A percentile compares a stretch with the other conserved stretches of the same genome.
Evolutionary conservation across 352 stramenopile species (phyloP).

Genomic region (Phytophthora hybrid): DNA sequence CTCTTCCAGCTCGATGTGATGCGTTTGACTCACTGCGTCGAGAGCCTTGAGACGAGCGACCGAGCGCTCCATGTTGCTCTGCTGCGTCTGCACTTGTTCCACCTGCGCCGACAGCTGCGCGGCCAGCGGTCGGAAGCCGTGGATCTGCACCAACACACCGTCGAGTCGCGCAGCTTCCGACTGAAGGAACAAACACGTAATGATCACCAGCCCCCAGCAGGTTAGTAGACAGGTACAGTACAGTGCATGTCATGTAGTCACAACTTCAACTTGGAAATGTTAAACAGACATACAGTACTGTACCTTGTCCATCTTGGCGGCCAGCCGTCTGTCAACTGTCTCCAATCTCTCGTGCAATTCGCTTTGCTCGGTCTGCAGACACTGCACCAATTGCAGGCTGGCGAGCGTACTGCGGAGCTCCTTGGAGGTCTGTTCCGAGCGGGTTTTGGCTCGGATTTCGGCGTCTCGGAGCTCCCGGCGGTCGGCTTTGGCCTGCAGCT

Average conservation of each 20-base stretch:
- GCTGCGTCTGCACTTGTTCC: conserved; percentile 15
- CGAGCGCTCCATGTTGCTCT: conserved; percentile 17
- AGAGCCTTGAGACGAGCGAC: conserved; percentile 20
- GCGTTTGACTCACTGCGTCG: conserved; percentile 3
- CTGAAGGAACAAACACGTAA: conserved; percentile 24
- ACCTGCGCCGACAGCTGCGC: conserved; percentile 42
- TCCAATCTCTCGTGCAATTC: conserved; percentile 54
- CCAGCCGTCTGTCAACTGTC: conserved; percentile 50
- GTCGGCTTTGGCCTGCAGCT: conserved; percentile 36
- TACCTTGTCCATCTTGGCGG: conserved; percentile 75
- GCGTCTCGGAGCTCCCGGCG: conserved; percentile 29
- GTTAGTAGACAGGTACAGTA: background rate
- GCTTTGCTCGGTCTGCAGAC: conserved; percentile 59
- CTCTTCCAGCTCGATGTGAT: conserved; percentile 22
- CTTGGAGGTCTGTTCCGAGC: conserved; percentile 25
- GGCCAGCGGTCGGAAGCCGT: conserved; percentile 56
- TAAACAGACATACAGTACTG: background rate
- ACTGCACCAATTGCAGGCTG: conserved; percentile 43
- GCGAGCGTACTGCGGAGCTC: conserved; percentile 44
- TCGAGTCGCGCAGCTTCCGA: conserved; percentile 58
- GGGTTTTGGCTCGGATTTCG: conserved; percentile 24
- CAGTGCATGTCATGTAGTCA: background rate
- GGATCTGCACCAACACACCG: conserved; percentile 61
- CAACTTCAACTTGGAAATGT: conserved; percentile 10
- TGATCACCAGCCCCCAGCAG: conserved; percentile 2